Percentiles rank a stretch among this genome's conserved stretches.
phyloP scores from a whole-genome alignment of 208 protist genomes.

The Wallacemonas sp. region DNA sequence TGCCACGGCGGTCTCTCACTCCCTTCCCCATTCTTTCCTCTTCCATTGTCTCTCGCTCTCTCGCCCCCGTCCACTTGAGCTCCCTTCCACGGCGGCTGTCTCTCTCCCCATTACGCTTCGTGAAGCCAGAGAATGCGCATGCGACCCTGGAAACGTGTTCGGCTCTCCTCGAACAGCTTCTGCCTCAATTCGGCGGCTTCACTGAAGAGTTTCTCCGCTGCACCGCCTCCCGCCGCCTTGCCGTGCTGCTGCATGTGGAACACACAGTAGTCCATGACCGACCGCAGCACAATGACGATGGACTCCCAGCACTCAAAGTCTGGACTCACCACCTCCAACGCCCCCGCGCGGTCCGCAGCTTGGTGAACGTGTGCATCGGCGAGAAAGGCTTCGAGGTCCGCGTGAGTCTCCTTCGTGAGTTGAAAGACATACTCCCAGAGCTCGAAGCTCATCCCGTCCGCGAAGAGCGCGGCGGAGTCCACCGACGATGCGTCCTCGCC shows the following conservation, averaged over 20 bases:
- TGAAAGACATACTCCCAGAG: conserved; percentile 53
- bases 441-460: conserved; percentile 34
- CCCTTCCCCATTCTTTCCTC: too few relatives aligned
- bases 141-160: conserved; percentile 67
- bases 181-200: conserved; percentile 52
- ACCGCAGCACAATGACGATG: conserved; percentile 64
- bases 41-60: too few relatives aligned
- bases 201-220: conserved; percentile 47
- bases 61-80: too few relatives aligned
- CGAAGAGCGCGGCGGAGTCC: conserved; percentile 23
- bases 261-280: conserved; percentile 72
- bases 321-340: conserved; percentile 36
- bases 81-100: too few relatives aligned
- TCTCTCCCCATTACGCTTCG: conserved; percentile 40
- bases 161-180: conserved; percentile 72
- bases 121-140: conserved; percentile 88
- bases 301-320: conserved; percentile 90
- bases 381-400: conserved; percentile 73
- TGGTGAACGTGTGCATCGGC: conserved; percentile 17
- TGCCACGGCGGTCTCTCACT: too few relatives aligned
- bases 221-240: conserved; percentile 25
- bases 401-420: conserved; percentile 47
- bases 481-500: background rate
- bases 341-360: background rate
- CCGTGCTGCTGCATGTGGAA: conserved; percentile 50